A percentile compares a stretch with the other conserved stretches of the same genome.
These are phyloP conservation scores for Prunus armeniaca DNA, from an alignment of 306 rosid genomes.

Conservation along the genomic window DNA sequence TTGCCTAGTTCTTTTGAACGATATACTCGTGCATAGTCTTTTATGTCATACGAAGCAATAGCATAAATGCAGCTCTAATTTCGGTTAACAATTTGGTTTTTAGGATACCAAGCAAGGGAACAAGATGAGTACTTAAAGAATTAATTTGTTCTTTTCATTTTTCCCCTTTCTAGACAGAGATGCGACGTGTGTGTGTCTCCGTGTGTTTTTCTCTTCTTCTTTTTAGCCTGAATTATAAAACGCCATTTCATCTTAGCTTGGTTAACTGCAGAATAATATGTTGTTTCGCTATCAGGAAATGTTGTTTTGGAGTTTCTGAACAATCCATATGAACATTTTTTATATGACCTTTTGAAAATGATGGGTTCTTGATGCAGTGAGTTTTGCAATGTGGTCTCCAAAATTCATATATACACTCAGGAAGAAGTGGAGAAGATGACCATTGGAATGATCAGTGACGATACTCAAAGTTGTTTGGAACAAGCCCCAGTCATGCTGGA, in stretches of 20 bases:
- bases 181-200: too few species aligned
- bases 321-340: not conserved
- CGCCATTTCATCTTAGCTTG: not conserved
- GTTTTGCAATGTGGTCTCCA: constrained; percentile 73
- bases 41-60: too few species aligned
- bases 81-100: too few species aligned
- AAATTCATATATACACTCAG: constrained; percentile 76
- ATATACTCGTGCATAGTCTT: not conserved
- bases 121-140: too few species aligned
- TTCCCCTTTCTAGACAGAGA: too few species aligned
- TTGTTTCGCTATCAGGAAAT: not conserved
- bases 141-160: too few species aligned
- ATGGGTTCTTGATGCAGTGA: constrained; percentile 60
- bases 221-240: too few species aligned
- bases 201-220: too few species aligned
- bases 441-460: constrained; percentile 67
- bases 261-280: not conserved
- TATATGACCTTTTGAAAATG: not conserved
- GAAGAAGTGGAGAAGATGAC: constrained; percentile 99
- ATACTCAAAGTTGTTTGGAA: constrained; percentile 85
- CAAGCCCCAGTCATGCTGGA: constrained; percentile 65
- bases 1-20: not conserved
- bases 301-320: not conserved
- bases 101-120: too few species aligned
- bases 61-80: not conserved